Evolutionary conservation across 805 yeast genomes (phyloP), one percentile per base, ranked within the genome.

Genomic region (Metschnikowia anglica): DNA sequence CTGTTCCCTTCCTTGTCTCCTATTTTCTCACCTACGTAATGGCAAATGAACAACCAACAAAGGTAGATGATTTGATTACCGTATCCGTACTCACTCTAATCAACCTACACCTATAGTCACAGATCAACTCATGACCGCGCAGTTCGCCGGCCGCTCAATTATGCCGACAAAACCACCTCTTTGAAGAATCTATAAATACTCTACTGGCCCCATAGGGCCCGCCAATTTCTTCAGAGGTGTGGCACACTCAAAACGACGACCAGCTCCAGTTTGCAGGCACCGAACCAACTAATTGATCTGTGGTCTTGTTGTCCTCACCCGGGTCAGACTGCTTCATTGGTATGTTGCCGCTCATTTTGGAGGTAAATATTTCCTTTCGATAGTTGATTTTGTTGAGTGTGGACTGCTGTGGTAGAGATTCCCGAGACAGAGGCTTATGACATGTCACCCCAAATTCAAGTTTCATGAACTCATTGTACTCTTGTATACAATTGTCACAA

Each of bases 181-280:
- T 13, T 13, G n/a, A 20, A 33, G 36, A 33, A 11, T 33, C 36
- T 33, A 33, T 33, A 21, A 33, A 21, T 12, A 21, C 36, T 21
- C 36, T 17, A 19, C 26, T 18, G 18, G 12, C 26, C 18, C 26
- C 13, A 12, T 12, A 4, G 4, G 12, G 27, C 18, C 36, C 26
- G 33, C 20, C 20, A 8, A 31, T 33, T 33, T 33, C 26, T 19
- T 21, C 15, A 12, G 16, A 21, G 17, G 36, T 9, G 15, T 21
- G 9, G 26, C 8, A 9, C 6, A 20, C 5, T 21, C 65, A 83
- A 53, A 83, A 83, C 15, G 88, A 81, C 48, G 85, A 79, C 90
- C 90, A 83, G 54, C 79, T 80, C 89, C 89, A 83, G 58, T 83
- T 85, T 13, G 83, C 87, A 11, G 88, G 88, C 8, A 83, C 73